Evolutionary conservation across 1,139 yeast species (phyloP), one percentile per base, ranked within the genome.

Genomic region (Lodderomyces theae): DNA sequence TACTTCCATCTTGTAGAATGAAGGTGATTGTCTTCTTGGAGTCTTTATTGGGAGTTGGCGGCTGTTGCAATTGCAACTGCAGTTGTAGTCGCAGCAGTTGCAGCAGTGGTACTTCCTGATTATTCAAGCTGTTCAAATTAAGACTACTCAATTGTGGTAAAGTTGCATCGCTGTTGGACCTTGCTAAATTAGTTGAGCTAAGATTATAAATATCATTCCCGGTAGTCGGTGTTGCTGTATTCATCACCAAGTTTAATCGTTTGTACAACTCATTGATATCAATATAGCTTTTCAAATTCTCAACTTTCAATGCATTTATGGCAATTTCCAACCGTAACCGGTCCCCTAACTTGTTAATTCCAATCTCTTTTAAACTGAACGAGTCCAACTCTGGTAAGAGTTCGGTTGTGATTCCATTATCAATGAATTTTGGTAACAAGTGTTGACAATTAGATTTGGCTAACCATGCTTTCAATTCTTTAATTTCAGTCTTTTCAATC

Each of bases 281-380:
- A 23, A 76, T 51, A 11, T 57, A 46, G 19, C 61, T 54, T 47
- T 56, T 57, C n/a, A 77, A 55, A 23, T 56, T 51, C 32, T 71
- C 69, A 3, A 69, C 51, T 50, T 71, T 63, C 48, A 77, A 44
- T 41, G 66, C 60, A 40, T 69, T 58, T 25, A 81, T 64, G 42
- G 83, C 80, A 16, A 79, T 65, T 50, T 79, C 80, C 7, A 87
- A 57, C 25, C 83, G 68, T 26, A 92, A 69, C 25, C 97, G 67
- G 58, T 92, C 97, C 0, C 97, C 97, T 8, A 92, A 76, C 50
- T 79, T 83, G 15, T 51, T 51, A n/a, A 92, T 64, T 0, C 96
- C 97, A 7, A 92, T 59, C 47, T 85, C 95, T 41, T 74, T 75
- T 42, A 92, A 70, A 1, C 89, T 77, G n/a, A 64, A 70, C 29